A percentile compares a stretch with the other conserved stretches of the same genome.
Evolutionary conservation across 2,329 filamentous ascomycete genomes (phyloP).

Genomic region (Ceratocystis papillata): DNA sequence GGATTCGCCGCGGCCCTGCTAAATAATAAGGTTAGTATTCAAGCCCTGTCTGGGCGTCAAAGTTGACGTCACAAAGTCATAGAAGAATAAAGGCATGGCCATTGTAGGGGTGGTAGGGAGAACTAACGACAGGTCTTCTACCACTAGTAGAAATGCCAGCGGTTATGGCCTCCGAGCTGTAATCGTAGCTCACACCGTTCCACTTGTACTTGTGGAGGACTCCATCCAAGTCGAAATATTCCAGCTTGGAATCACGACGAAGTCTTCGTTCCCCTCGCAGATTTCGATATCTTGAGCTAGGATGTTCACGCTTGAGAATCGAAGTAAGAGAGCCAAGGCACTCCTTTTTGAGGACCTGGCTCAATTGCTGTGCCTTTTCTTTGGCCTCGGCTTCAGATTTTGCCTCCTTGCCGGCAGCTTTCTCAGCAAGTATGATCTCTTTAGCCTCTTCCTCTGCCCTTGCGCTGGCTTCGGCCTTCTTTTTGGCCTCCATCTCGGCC

Average conservation of each 20-base stretch:
- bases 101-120: not conserved
- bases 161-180: not conserved
- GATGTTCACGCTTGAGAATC: slow-evolving; percentile 5
- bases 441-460: not conserved
- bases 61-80: not conserved
- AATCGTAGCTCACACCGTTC: slow-evolving; percentile 2
- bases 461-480: not conserved
- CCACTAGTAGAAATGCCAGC: slow-evolving; percentile 10
- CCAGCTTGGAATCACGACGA: not conserved
- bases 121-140: slow-evolving; percentile 4
- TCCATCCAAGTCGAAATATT: not conserved
- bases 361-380: not conserved
- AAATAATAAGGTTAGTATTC: not conserved
- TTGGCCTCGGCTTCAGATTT: not conserved
- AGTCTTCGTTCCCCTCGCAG: not conserved
- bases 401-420: not conserved
- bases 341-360: not conserved
- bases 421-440: not conserved
- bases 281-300: slow-evolving; percentile 5
- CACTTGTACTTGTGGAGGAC: not conserved
- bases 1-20: not conserved
- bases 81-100: not conserved
- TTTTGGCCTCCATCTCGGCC: not conserved
- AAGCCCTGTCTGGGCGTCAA: not conserved
- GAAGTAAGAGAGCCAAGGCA: not conserved